Percentiles rank a stretch among this genome's conserved stretches.
Evolutionary conservation across 2,329 filamentous ascomycete genomes (phyloP).

Genomic region (Aspergillus brunneoviolaceus): DNA sequence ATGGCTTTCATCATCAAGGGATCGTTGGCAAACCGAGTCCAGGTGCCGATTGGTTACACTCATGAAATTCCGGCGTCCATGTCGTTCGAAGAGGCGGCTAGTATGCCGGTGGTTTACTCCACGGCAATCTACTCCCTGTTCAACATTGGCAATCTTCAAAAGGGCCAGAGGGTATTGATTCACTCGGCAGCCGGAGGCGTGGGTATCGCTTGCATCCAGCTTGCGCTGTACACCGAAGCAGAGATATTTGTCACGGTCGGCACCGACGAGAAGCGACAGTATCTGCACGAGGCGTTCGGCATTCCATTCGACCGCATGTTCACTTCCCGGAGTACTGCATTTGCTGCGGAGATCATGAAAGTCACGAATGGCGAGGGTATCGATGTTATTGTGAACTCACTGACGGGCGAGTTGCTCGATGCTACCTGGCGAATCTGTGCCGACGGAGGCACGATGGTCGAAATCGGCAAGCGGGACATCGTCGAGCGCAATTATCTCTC

Average conservation of each 20-base stretch:
- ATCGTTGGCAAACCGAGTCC: conserved; percentile 12
- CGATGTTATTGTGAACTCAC: conserved; percentile 19
- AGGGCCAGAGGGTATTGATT: conserved; percentile 21
- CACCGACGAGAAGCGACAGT: conserved; percentile 18
- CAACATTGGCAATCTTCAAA: conserved; percentile 18
- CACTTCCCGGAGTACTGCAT: conserved; percentile 19
- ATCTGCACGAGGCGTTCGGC: conserved; percentile 13
- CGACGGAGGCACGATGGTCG: conserved; percentile 21
- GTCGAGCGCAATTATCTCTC: conserved; percentile 10
- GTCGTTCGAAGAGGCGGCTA: conserved; percentile 27
- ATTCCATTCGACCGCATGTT: conserved; percentile 25
- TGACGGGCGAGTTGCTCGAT: conserved; percentile 9
- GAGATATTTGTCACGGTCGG: conserved; percentile 23
- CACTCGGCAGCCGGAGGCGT: conserved; percentile 23
- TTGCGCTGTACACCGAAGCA: conserved; percentile 5
- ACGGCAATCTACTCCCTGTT: conserved; percentile 27
- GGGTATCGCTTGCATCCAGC: conserved; percentile 24
- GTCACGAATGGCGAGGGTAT: conserved; percentile 24
- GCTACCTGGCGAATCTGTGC: conserved; percentile 18
- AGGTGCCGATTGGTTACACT: conserved; percentile 2
- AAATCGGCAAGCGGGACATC: conserved; percentile 23
- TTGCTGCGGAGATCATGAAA: conserved; percentile 15
- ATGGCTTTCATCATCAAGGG: conserved; percentile 11
- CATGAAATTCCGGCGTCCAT: conserved; percentile 30
- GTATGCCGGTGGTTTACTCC: conserved; percentile 23